Conservation (phyloP, 495 filamentous ascomycete species). For the Trichocladium uniseriatum region DNA sequence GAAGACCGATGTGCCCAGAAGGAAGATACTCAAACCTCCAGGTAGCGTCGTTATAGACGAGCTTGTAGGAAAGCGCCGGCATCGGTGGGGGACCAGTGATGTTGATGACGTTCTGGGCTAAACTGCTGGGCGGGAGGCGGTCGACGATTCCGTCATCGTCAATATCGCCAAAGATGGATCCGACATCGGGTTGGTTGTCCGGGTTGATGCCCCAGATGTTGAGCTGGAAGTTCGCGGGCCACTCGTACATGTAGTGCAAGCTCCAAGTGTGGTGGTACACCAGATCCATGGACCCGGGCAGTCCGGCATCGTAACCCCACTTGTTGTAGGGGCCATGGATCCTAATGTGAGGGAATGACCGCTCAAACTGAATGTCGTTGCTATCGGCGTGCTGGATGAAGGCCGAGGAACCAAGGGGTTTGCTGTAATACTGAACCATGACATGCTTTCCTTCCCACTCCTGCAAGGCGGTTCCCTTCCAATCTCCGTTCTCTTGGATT, state of each 20-base stretch:
- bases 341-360: slow-evolving; percentile 52
- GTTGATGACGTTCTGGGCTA: slow-evolving; percentile 49
- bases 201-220: slow-evolving; percentile 64
- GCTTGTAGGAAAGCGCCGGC: slow-evolving; percentile 49
- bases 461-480: slow-evolving; percentile 55
- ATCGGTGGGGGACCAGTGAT: slow-evolving; percentile 48
- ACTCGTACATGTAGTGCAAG: slow-evolving; percentile 55
- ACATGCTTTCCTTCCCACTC: slow-evolving; percentile 58
- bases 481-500: slow-evolving; percentile 30
- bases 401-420: slow-evolving; percentile 52
- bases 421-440: slow-evolving; percentile 59
- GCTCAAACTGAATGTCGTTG: slow-evolving; percentile 30
- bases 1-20: slow-evolving; percentile 44
- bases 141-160: slow-evolving; percentile 48
- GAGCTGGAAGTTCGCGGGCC: slow-evolving; percentile 53
- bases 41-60: slow-evolving; percentile 48
- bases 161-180: slow-evolving; percentile 25
- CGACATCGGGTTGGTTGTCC: slow-evolving; percentile 52
- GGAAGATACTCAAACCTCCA: slow-evolving; percentile 46
- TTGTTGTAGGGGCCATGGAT: slow-evolving; percentile 58
- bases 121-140: slow-evolving; percentile 52
- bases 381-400: slow-evolving; percentile 56
- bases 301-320: slow-evolving; percentile 58
- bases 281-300: slow-evolving; percentile 47
- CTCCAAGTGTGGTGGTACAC: slow-evolving; percentile 49